These are phyloP conservation scores for Daldinia eschscholtzii DNA, from an alignment of 2,329 filamentous ascomycete genomes.

Conservation along the genomic window DNA sequence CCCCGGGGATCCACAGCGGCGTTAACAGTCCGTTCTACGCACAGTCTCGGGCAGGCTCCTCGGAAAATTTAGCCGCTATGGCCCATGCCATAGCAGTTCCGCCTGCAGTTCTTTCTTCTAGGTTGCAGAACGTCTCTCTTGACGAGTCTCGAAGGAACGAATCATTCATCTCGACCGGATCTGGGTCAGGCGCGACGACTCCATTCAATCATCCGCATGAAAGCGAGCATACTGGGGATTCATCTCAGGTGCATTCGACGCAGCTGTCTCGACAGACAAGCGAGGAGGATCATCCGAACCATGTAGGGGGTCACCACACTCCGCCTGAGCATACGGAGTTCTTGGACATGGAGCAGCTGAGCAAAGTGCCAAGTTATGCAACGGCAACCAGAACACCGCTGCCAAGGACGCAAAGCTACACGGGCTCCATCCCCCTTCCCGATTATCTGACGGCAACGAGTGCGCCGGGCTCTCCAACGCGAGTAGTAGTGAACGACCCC, in stretches of 20 bases:
- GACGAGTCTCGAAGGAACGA: slow-evolving; percentile 61
- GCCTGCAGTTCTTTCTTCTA: slow-evolving; percentile 71
- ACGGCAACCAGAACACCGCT: slow-evolving; percentile 76
- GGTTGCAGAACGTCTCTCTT: slow-evolving; percentile 76
- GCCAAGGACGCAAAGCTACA: slow-evolving; percentile 65
- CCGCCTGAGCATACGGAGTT: slow-evolving; percentile 64
- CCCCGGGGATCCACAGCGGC: slow-evolving; percentile 73
- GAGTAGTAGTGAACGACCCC: slow-evolving; percentile 50
- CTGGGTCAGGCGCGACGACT: slow-evolving; percentile 59
- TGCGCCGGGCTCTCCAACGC: slow-evolving; percentile 63
- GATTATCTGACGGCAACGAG: slow-evolving; percentile 75
- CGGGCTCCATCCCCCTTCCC: slow-evolving; percentile 67
- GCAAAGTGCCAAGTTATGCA: slow-evolving; percentile 81
- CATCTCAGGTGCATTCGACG: slow-evolving; percentile 60
- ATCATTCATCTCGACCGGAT: slow-evolving; percentile 61
- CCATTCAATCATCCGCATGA: slow-evolving; percentile 57
- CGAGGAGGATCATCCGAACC: slow-evolving; percentile 58
- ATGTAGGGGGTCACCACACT: slow-evolving; percentile 64
- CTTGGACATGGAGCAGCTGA: slow-evolving; percentile 73
- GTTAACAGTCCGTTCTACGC: slow-evolving; percentile 83
- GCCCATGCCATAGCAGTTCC: slow-evolving; percentile 60
- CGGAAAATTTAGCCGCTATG: slow-evolving; percentile 80
- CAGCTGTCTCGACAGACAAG: slow-evolving; percentile 67
- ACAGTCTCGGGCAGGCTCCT: slow-evolving; percentile 79
- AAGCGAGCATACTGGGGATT: slow-evolving; percentile 53